These are phyloP conservation scores for Nymphaea thermarum DNA, from an alignment of 164 flowering plant species.

Conservation along the genomic window DNA sequence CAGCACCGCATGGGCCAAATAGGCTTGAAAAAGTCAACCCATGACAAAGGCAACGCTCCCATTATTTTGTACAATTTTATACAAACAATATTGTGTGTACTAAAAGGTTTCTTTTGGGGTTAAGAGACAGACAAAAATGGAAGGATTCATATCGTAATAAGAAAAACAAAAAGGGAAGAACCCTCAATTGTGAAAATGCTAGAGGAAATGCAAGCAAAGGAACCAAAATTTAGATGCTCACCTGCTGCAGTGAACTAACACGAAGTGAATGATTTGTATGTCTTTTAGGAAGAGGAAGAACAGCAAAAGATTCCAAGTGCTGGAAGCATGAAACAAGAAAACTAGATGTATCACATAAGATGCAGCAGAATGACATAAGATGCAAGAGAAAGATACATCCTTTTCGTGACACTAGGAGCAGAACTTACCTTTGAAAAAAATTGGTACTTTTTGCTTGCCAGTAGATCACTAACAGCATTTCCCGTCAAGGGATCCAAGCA, in stretches of 20 bases:
- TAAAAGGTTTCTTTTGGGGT: too few species aligned
- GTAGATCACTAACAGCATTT: conserved; percentile 69
- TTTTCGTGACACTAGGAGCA: too few species aligned
- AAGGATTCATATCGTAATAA: too few species aligned
- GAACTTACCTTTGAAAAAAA: conserved; percentile 71
- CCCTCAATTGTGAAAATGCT: too few species aligned
- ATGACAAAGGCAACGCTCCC: too few species aligned
- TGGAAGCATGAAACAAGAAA: conserved; percentile 16
- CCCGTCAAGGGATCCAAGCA: conserved; percentile 82
- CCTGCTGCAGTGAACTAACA: conserved; percentile 96
- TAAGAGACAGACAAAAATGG: too few species aligned
- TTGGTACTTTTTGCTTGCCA: conserved; percentile 65
- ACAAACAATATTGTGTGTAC: too few species aligned
- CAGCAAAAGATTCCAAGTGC: conserved; percentile 75
- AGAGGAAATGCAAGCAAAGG: not conserved
- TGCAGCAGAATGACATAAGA: not conserved
- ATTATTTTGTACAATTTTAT: too few species aligned
- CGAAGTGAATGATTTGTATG: conserved; percentile 69
- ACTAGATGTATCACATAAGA: not conserved
- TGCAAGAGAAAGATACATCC: too few species aligned
- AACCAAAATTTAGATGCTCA: conserved; percentile 6
- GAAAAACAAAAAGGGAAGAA: too few species aligned
- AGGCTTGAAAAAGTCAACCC: too few species aligned
- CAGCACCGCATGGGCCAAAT: too few species aligned
- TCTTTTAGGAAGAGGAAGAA: conserved; percentile 87